Percentiles rank a stretch among this genome's conserved stretches.
Conservation (phyloP, 1,139 yeast genomes). For the Saccharomyces uvarum region DNA sequence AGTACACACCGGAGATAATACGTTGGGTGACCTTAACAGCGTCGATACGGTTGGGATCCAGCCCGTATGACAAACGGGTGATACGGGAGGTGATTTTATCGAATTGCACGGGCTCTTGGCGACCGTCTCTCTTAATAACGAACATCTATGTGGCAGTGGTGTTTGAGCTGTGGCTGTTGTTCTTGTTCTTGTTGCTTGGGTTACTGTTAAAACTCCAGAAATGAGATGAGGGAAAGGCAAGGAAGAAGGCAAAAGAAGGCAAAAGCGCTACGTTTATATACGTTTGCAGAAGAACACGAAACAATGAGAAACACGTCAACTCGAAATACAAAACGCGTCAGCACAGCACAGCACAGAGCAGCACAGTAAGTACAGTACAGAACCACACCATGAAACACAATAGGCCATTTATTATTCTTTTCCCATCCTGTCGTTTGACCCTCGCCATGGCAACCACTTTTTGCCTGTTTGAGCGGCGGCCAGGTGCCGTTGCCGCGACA, state of each 20-base stretch:
- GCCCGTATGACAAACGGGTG: constrained; percentile 67
- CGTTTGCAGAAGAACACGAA: background rate
- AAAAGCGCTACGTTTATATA: background rate
- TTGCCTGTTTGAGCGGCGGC: background rate
- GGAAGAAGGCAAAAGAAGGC: background rate
- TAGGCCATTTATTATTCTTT: background rate
- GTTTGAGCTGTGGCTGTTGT: background rate
- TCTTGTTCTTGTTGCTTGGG: background rate
- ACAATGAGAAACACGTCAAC: background rate
- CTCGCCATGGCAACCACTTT: constrained; percentile 1
- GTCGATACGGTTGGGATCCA: constrained; percentile 76
- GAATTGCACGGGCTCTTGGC: constrained; percentile 77
- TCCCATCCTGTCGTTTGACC: background rate
- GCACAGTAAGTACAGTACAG: background rate
- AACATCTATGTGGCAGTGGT: constrained; percentile 8
- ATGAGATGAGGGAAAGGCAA: background rate
- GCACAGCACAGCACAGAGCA: background rate
- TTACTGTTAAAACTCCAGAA: background rate
- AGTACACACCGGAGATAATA: constrained; percentile 83
- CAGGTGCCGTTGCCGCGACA: constrained; percentile 1
- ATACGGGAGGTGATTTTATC: constrained; percentile 66
- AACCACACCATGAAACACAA: background rate
- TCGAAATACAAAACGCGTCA: background rate
- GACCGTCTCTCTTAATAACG: constrained; percentile 56
- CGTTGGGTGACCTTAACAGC: constrained; percentile 85